phyloP scores from a whole-genome alignment of 441 rosid genomes.

The Eruca vesicaria region DNA sequence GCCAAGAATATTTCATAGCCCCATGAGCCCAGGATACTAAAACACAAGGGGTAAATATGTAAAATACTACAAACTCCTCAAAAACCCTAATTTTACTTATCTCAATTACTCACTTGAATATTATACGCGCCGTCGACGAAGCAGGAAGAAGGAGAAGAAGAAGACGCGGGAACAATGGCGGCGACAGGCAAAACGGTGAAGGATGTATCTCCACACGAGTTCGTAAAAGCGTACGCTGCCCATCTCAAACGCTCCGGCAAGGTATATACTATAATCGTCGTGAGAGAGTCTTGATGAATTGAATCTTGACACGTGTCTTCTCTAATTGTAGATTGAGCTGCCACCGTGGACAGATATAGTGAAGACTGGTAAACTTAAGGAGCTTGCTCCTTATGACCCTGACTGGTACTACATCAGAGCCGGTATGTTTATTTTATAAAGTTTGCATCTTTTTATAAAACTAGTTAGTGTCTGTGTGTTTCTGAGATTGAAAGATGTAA shows the following conservation, averaged over 20 bases:
- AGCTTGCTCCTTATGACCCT: constrained; percentile 96
- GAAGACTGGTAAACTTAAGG: constrained; percentile 81
- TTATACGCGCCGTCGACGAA: too few relatives aligned
- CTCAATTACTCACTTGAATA: too few relatives aligned
- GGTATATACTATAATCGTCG: background rate
- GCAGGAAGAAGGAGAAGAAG: too few relatives aligned
- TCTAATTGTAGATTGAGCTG: constrained; percentile 60
- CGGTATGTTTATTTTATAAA: constrained; percentile 46
- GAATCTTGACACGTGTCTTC: background rate
- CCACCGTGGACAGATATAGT: constrained; percentile 94
- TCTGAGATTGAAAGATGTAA: too few relatives aligned
- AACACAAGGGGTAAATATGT: too few relatives aligned
- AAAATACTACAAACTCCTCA: too few relatives aligned
- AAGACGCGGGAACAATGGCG: too few relatives aligned
- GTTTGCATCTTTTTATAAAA: too few relatives aligned
- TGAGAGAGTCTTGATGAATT: background rate
- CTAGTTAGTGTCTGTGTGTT: too few relatives aligned
- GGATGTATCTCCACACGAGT: background rate
- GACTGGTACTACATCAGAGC: constrained; percentile 95
- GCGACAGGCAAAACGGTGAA: background rate
- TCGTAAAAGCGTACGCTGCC: background rate
- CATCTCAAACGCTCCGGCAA: background rate
- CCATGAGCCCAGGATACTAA: too few relatives aligned
- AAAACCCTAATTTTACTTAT: too few relatives aligned
- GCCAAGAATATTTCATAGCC: too few relatives aligned